Evolutionary conservation across 345 rosid genomes (phyloP), one percentile per base, ranked within the genome.

Genomic region (Ceriops zippeliana): DNA sequence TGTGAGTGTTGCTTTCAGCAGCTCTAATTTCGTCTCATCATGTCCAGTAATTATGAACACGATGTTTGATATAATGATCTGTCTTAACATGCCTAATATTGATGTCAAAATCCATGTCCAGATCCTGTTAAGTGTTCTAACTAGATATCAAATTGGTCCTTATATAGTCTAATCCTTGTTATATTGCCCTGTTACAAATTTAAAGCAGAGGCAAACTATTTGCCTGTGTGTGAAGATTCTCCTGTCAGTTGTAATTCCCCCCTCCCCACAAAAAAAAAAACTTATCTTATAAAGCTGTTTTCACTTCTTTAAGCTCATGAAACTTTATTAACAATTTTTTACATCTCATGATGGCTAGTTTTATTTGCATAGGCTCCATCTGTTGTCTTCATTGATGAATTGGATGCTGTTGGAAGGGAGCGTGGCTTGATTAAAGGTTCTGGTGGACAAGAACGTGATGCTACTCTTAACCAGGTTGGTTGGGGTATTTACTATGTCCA

Each of bases 391-490:
- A 90, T 92, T 67, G 97, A 92, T 81, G 96, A 92, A 68, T 62
- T 92, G 86, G 98, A 92, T 83, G 98, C 96, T 75, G 98, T 92
- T 71, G 98, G 98, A 74, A 89, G 98, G 76, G 92, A 88, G 70
- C 93, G 98, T 79, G 98, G 98, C 68, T 79, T 92, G 70, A 90
- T 92, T 60, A 92, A 90, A 78, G 96, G 98, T 61, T 92, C 96
- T 74, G 98, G 98, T 47, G 96, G 98, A 68, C 96, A 90, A 87
- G 98, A 92, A 82, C 96, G 96, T 57, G 98, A 92, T 77, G 98
- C 98, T 63, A 92, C 98, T 38, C 93, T 92, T 61, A 92, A 92
- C 83, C 98, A 92, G 96, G 96, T 92, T 65, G n/a, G 75, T 77
- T 46, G 20, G 24, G 16, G 49, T 54, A 16, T 76, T 13, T n/a